A percentile compares a stretch with the other conserved stretches of the same genome.
phyloP scores from a whole-genome alignment of 768 basidiomycete species.

The Coprinopsis sp. region DNA sequence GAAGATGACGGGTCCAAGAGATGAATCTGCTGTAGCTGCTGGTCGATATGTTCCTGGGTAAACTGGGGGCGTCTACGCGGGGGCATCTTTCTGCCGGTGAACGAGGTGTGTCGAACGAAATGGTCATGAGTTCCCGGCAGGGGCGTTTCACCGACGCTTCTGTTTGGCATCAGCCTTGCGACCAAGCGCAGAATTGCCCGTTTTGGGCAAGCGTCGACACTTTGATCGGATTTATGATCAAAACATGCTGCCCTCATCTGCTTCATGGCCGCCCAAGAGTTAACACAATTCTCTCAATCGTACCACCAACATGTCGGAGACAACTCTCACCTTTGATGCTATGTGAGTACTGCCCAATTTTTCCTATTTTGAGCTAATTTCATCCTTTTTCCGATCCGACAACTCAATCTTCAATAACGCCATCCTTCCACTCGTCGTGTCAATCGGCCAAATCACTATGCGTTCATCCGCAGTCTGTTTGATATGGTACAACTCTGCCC shows the following conservation, averaged over 20 bases:
- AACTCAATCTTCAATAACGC: too few species aligned
- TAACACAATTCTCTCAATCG: not conserved
- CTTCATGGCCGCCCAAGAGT: not conserved
- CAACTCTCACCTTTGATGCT: conserved; percentile 35
- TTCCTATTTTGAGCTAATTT: not conserved
- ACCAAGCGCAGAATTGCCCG: conserved; percentile 26
- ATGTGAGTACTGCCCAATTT: conserved; percentile 30
- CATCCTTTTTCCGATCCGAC: not conserved
- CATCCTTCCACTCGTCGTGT: too few species aligned
- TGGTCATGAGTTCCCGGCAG: conserved; percentile 17
- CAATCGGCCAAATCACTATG: too few species aligned
- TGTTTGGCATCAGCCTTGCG: conserved; percentile 37
- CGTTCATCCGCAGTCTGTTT: conserved; percentile 47
- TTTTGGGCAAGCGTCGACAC: conserved; percentile 6
- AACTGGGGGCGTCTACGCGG: conserved; percentile 72
- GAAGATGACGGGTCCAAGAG: conserved; percentile 83
- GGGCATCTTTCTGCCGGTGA: conserved; percentile 51
- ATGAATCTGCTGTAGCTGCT: conserved; percentile 88
- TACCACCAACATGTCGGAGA: conserved; percentile 28
- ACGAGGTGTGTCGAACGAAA: conserved; percentile 9
- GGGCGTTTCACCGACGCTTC: conserved; percentile 17
- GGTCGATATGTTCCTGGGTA: conserved; percentile 81
- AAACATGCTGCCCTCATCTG: not conserved
- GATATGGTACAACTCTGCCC: too few species aligned
- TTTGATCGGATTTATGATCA: not conserved